phyloP scores from a whole-genome alignment of 768 basidiomycete species.

The Suillus brevipes region DNA sequence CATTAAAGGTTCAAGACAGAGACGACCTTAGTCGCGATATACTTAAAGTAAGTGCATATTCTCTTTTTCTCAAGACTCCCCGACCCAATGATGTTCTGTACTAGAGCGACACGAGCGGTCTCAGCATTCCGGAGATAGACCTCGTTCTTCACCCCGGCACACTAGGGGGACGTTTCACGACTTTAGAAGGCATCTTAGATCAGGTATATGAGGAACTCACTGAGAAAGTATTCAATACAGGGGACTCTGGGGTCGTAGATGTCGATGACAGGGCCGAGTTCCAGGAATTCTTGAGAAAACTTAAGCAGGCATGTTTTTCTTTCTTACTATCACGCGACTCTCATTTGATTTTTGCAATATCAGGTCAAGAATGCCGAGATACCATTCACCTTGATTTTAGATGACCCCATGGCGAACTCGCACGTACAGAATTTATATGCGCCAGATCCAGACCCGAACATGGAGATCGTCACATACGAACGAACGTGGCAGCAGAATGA shows the following conservation, averaged over 20 bases:
- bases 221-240: slow-evolving; percentile 77
- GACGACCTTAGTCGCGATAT: slow-evolving; percentile 94
- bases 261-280: slow-evolving; percentile 59
- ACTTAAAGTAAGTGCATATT: slow-evolving; percentile 65
- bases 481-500: slow-evolving; percentile 91
- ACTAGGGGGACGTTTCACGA: slow-evolving; percentile 96
- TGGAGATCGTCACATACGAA: slow-evolving; percentile 81
- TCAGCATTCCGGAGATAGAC: slow-evolving; percentile 87
- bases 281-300: slow-evolving; percentile 67
- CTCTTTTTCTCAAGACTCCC: not conserved
- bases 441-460: slow-evolving; percentile 94
- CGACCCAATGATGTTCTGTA: not conserved
- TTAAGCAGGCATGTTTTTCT: slow-evolving; percentile 62
- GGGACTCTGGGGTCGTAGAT: slow-evolving; percentile 53
- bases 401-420: slow-evolving; percentile 94
- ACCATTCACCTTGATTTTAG: slow-evolving; percentile 90
- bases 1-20: slow-evolving; percentile 83
- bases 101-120: slow-evolving; percentile 45
- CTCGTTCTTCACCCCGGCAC: slow-evolving; percentile 90
- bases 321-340: not conserved
- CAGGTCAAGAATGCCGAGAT: slow-evolving; percentile 77
- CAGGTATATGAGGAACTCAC: slow-evolving; percentile 95
- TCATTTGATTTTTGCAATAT: slow-evolving; percentile 4
- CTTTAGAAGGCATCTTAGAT: slow-evolving; percentile 90
- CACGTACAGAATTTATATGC: slow-evolving; percentile 97